Conservation (phyloP, 2,329 filamentous ascomycete species). For the Penicillium sp. region DNA sequence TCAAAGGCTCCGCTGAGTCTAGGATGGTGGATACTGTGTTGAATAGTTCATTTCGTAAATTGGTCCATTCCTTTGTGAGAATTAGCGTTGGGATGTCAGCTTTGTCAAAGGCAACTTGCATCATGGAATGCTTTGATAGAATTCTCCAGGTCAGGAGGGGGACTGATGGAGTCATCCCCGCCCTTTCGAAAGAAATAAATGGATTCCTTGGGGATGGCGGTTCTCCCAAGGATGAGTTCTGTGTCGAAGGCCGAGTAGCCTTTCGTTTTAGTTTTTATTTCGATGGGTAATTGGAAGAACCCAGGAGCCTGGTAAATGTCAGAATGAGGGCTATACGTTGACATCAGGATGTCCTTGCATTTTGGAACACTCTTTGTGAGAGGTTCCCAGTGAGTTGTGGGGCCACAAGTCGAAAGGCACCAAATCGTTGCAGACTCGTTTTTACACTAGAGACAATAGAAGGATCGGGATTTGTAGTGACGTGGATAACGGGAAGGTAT, state of each 20-base stretch:
- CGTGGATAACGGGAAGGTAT: constrained; percentile 2
- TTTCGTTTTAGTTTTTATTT: background rate
- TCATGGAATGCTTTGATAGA: background rate
- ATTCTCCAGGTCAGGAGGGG: background rate
- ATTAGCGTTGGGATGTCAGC: background rate
- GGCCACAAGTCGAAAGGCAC: constrained; percentile 8
- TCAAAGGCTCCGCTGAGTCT: background rate
- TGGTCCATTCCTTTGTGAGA: constrained; percentile 5
- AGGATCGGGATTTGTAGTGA: background rate
- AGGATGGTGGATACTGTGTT: background rate
- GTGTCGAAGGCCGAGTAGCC: background rate
- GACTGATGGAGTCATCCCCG: background rate
- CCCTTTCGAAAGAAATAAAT: background rate
- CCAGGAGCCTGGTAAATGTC: background rate
- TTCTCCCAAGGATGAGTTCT: background rate
- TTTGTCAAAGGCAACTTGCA: background rate
- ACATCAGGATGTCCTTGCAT: background rate
- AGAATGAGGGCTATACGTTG: background rate
- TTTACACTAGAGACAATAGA: background rate
- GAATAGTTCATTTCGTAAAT: constrained; percentile 1
- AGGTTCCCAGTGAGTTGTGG: constrained; percentile 3
- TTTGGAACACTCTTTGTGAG: constrained; percentile 5
- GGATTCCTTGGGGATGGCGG: background rate
- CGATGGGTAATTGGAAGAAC: background rate
- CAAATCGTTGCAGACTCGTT: constrained; percentile 1